Evolutionary conservation across 495 filamentous ascomycete species (phyloP).

Genomic region (Trypethelium eluteriae): DNA sequence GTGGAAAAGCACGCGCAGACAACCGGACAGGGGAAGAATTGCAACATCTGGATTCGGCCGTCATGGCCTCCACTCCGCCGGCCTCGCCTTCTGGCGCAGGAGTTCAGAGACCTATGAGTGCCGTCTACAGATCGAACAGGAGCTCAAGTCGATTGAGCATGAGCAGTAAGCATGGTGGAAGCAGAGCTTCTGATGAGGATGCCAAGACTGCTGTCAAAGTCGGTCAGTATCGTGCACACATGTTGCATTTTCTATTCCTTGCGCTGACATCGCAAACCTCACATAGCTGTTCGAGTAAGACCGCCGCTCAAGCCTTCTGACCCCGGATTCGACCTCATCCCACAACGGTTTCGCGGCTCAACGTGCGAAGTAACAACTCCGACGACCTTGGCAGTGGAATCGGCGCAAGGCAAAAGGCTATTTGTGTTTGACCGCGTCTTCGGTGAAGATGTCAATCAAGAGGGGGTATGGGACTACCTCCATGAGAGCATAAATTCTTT

Average conservation of each 20-base stretch:
- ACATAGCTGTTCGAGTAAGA: conserved; percentile 81
- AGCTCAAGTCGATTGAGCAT: conserved; percentile 88
- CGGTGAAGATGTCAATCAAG: conserved; percentile 71
- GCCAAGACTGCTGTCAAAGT: conserved; percentile 97
- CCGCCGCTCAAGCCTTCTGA: conserved; percentile 77
- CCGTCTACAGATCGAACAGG: conserved; percentile 69
- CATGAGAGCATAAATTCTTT: conserved; percentile 86
- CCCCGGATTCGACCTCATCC: conserved; percentile 89
- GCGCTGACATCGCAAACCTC: conserved; percentile 22
- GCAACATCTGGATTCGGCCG: conserved; percentile 1
- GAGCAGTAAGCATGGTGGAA: conserved; percentile 70
- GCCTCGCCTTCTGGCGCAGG: conserved; percentile 50
- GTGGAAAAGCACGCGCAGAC: not conserved
- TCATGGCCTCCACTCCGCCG: conserved; percentile 53
- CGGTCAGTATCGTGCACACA: conserved; percentile 55
- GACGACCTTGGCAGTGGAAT: conserved; percentile 80
- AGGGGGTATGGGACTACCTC: conserved; percentile 92
- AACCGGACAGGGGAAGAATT: not conserved
- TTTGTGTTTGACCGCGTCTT: conserved; percentile 97
- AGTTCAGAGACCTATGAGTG: conserved; percentile 70
- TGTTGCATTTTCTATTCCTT: conserved; percentile 6
- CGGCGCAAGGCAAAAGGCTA: conserved; percentile 82
- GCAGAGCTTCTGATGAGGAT: conserved; percentile 89
- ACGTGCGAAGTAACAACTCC: conserved; percentile 83
- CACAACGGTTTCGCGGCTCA: conserved; percentile 86